phyloP scores from a whole-genome alignment of 768 basidiomycete genomes.

The Cystobasidium ongulense region DNA sequence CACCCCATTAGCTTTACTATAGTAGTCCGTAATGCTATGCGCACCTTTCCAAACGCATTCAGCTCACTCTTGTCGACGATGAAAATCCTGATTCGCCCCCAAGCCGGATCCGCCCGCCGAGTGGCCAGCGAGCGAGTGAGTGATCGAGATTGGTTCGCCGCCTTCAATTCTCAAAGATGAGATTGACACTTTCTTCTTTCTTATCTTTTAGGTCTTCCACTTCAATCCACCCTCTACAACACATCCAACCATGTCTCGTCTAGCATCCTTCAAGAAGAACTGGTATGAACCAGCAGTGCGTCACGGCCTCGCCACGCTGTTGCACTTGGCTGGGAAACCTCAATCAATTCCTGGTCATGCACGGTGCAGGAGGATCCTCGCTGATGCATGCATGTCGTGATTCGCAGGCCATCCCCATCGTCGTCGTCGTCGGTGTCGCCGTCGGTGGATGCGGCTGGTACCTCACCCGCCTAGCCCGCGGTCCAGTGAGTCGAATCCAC shows the following conservation, averaged over 20 bases:
- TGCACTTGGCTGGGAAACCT: not conserved
- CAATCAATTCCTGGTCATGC: not conserved
- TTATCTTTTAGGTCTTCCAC: no score
- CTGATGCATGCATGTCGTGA: not conserved
- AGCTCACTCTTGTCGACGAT: no score
- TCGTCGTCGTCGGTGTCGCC: conserved; percentile 11
- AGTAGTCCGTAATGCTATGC: no score
- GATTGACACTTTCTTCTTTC: no score
- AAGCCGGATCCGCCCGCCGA: no score
- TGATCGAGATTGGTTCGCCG: no score
- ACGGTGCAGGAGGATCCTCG: no score
- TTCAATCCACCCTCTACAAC: not conserved
- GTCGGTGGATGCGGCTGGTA: conserved; percentile 26
- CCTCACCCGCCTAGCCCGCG: conserved; percentile 9
- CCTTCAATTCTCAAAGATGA: no score
- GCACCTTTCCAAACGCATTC: no score
- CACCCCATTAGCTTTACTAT: no score
- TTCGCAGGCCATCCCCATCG: conserved; percentile 2
- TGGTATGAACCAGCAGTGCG: conserved; percentile 14
- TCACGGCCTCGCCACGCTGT: not conserved
- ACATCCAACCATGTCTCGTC: conserved; percentile 2
- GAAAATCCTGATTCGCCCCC: no score
- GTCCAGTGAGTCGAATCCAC: not conserved
- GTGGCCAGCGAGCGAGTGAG: no score
- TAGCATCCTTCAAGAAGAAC: conserved; percentile 20